These are phyloP conservation scores for Pichia sp. DNA, from an alignment of 1,139 yeast species.

Conservation along the genomic window DNA sequence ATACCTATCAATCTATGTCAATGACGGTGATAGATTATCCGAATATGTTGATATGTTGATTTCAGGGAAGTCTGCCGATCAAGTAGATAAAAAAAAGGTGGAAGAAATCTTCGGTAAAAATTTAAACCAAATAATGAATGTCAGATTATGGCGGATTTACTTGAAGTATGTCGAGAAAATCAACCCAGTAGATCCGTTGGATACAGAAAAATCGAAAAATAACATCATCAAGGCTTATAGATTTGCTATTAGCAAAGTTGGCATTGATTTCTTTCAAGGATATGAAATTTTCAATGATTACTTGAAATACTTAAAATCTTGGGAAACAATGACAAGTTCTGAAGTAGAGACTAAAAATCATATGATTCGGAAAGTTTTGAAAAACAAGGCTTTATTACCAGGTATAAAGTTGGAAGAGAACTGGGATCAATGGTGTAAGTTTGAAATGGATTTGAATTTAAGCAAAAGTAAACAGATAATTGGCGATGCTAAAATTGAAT, in stretches of 20 bases:
- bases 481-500: constrained; percentile 76
- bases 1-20: constrained; percentile 52
- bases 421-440: constrained; percentile 71
- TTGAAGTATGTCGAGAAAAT: constrained; percentile 72
- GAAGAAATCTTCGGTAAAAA: constrained; percentile 58
- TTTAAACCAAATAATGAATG: constrained; percentile 49
- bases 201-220: constrained; percentile 77
- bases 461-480: constrained; percentile 83
- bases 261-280: constrained; percentile 55
- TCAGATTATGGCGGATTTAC: constrained; percentile 66
- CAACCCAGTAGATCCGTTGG: constrained; percentile 63
- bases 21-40: constrained; percentile 50
- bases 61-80: constrained; percentile 22
- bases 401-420: constrained; percentile 62
- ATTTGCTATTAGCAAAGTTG: constrained; percentile 70
- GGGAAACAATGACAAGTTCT: constrained; percentile 78
- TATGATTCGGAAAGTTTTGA: constrained; percentile 65
- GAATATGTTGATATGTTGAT: constrained; percentile 63
- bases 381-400: constrained; percentile 64
- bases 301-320: constrained; percentile 64
- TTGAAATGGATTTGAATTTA: constrained; percentile 59
- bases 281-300: constrained; percentile 79
- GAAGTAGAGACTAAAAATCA: constrained; percentile 83
- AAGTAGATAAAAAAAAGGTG: constrained; percentile 62
- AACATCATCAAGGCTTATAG: constrained; percentile 78